These are phyloP conservation scores for Aureobasidium uvarum DNA, from an alignment of 2,329 filamentous ascomycete species.

Conservation along the genomic window DNA sequence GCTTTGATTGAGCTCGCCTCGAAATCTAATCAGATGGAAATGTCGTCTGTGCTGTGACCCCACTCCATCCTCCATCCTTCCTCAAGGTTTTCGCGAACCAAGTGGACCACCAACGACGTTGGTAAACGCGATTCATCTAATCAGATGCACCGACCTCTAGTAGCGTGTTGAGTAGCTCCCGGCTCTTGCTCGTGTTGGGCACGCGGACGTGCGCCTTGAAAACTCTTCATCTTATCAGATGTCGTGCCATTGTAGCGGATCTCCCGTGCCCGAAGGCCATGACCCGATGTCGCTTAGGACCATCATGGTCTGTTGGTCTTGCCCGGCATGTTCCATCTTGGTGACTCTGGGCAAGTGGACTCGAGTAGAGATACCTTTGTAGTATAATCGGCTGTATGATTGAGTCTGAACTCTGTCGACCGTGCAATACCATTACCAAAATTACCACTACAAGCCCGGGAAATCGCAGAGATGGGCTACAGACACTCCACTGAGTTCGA, in stretches of 20 bases:
- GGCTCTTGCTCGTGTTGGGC: not conserved
- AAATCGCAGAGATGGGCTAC: not conserved
- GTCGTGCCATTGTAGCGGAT: constrained; percentile 9
- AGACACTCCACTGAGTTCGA: not conserved
- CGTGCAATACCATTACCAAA: not conserved
- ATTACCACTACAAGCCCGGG: not conserved
- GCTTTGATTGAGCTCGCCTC: not conserved
- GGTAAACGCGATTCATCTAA: not conserved
- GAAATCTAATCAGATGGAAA: constrained; percentile 21
- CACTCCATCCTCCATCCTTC: not conserved
- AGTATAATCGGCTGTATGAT: not conserved
- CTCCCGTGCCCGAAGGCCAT: not conserved
- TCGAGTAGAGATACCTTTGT: not conserved
- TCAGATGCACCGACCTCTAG: constrained; percentile 9
- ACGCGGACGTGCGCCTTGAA: not conserved
- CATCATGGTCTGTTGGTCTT: not conserved
- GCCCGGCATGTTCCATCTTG: constrained; percentile 12
- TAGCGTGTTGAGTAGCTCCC: not conserved
- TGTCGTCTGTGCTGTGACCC: constrained; percentile 1
- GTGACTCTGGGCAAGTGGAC: not conserved
- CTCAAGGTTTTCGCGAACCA: constrained; percentile 4
- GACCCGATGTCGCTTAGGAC: constrained; percentile 15
- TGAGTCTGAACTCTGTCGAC: not conserved
- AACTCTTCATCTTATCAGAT: constrained; percentile 28
- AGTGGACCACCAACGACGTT: constrained; percentile 2